Conservation (phyloP, 2,329 filamentous ascomycete species). For the Claviceps maximensis region DNA sequence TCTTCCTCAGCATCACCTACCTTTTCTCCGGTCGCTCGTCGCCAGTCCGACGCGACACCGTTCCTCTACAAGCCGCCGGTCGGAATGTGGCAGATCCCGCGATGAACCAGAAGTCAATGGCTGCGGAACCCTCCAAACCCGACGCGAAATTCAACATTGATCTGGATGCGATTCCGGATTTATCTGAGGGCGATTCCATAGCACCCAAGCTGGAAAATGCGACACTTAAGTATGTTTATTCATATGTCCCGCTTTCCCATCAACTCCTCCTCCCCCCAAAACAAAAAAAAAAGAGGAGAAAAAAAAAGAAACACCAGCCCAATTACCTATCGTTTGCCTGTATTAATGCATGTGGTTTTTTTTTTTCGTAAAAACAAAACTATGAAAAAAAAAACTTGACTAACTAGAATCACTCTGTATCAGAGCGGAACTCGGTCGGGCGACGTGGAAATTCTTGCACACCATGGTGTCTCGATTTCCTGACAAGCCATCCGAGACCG, state of each 20-base stretch:
- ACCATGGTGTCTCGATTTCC: constrained; percentile 60
- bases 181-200: constrained; percentile 57
- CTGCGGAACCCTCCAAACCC: constrained; percentile 8
- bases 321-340: not conserved
- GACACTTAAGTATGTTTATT: constrained; percentile 51
- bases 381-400: not conserved
- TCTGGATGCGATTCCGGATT: constrained; percentile 29
- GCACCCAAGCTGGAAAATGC: constrained; percentile 74
- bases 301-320: not conserved
- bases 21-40: constrained; percentile 34
- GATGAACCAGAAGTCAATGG: not conserved
- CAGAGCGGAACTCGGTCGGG: constrained; percentile 52
- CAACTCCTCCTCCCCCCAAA: not conserved
- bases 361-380: too few species aligned
- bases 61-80: constrained; percentile 7
- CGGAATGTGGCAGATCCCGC: not conserved
- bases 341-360: too few species aligned
- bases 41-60: not conserved
- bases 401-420: constrained; percentile 1
- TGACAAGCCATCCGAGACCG: constrained; percentile 48
- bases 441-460: constrained; percentile 58
- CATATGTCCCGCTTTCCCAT: not conserved
- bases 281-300: too few species aligned
- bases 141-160: constrained; percentile 23
- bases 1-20: constrained; percentile 45